Base-by-base conservation (phyloP, 2,329 filamentous ascomycete genomes). In the Trichoderma simmonsii region DNA sequence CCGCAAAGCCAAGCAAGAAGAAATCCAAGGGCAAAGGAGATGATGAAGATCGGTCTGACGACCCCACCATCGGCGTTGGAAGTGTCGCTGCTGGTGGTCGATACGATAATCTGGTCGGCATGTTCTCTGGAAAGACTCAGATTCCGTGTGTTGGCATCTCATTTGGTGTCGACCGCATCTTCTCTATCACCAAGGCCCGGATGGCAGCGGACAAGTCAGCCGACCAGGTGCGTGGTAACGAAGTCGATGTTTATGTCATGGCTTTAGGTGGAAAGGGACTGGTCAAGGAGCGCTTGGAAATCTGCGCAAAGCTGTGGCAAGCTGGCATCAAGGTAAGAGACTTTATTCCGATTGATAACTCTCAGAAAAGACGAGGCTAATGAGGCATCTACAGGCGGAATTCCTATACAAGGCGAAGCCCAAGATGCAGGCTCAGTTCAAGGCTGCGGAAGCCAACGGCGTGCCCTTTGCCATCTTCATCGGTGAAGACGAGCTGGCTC, bases 161-260 rank as follows among this genome's bases (percentile, higher is more conserved):
- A 2, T 98, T 98, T 79, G 95, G 95, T 70, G 93, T 98, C 63
- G 95, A 98, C 82, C 91, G 95, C 77, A 98, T 98, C 78, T 97
- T 97, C 84, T 94, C 92, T 77, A 95, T 98, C 79, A 93, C 92
- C 75, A 95, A 97, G 81, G 91, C 93, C 14, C 87, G 91, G 63
- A 87, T 93, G 79, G 90, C 88, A 73, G 88, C 86, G 70, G 88
- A 89, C 72, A 86, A 88, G 76, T 89, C 89, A 73, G 88, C 87
- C 71, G 88, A 89, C 72, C 68, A 86, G 88, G 77, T 87, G 67
- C 86, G 92, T 74, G 86, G 87, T 75, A 94, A 91, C 78, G 92
- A 96, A 77, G 91, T 95, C 3, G 95, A 98, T 79, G 94, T 95
- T 60, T 98, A 90, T 82, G 92, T 98, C 78, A 98, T 98, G 94